phyloP scores from a whole-genome alignment of 495 filamentous ascomycete genomes.

The Chaetomidium leptoderma region DNA sequence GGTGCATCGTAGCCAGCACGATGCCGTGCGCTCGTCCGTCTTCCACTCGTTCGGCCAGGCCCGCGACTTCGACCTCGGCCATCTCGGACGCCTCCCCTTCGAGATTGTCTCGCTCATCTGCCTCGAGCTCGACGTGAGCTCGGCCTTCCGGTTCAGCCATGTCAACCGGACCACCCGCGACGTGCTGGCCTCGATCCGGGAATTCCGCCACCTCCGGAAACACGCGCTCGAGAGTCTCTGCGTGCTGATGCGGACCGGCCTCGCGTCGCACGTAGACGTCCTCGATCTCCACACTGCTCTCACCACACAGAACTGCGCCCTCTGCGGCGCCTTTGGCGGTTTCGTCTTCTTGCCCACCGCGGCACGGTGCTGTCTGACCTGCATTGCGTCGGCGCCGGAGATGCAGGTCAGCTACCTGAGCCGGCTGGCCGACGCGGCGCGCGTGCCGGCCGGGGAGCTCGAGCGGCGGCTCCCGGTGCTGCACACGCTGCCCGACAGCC shows the following conservation, averaged over 20 bases:
- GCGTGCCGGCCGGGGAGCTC: neutral
- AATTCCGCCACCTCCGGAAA: constrained; percentile 1
- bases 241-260: neutral
- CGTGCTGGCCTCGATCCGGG: constrained; percentile 5
- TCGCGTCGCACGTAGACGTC: neutral
- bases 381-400: constrained; percentile 9
- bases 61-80: neutral
- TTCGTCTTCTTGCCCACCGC: constrained; percentile 12
- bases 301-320: neutral
- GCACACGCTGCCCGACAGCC: constrained; percentile 13
- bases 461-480: constrained; percentile 3
- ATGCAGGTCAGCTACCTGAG: constrained; percentile 6
- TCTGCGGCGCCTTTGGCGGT: constrained; percentile 12
- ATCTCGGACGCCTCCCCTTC: constrained; percentile 5
- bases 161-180: constrained; percentile 12
- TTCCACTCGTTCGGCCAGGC: neutral
- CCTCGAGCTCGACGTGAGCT: constrained; percentile 9
- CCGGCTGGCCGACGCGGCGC: constrained; percentile 8
- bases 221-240: constrained; percentile 6
- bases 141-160: constrained; percentile 9
- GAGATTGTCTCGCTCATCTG: constrained; percentile 11
- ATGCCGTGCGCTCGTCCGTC: constrained; percentile 3
- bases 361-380: constrained; percentile 10
- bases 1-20: constrained; percentile 10
- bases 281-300: neutral